Conservation (phyloP, 345 rosid genomes). For the Hypericum perforatum region DNA sequence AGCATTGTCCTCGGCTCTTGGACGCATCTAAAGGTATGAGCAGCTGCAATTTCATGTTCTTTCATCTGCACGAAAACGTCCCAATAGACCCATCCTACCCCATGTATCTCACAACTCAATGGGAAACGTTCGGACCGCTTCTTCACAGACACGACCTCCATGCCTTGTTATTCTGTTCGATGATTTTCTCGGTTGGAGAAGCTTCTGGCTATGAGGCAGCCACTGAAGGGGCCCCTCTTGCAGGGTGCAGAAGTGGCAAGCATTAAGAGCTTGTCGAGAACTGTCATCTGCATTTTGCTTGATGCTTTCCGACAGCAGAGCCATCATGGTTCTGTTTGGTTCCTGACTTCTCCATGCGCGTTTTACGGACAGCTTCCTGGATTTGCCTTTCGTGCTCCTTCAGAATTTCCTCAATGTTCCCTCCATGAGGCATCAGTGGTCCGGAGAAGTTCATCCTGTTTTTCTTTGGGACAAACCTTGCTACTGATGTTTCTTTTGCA, state of each 20-base stretch:
- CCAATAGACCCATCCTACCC: no score
- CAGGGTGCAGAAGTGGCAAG: background rate
- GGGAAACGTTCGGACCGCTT: no score
- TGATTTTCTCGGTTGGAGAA: no score
- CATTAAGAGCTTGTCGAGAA: background rate
- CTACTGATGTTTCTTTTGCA: constrained; percentile 27
- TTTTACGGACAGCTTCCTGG: constrained; percentile 80
- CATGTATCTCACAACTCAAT: no score
- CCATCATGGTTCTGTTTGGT: constrained; percentile 31
- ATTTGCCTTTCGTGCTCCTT: constrained; percentile 88
- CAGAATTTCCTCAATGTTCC: constrained; percentile 73
- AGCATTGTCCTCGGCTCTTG: no score
- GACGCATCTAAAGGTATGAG: no score
- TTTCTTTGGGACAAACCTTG: constrained; percentile 48
- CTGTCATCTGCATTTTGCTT: constrained; percentile 14
- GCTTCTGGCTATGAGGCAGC: background rate
- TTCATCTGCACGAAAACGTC: no score
- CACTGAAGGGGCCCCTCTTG: background rate
- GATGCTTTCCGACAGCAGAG: constrained; percentile 15
- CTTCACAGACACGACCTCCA: no score
- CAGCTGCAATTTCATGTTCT: no score
- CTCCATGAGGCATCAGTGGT: constrained; percentile 85
- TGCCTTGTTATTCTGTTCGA: no score
- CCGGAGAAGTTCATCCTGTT: constrained; percentile 79
- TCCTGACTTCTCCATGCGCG: constrained; percentile 51